Conservation (phyloP, 257 asterid genomes). For the Petrea volubilis region DNA sequence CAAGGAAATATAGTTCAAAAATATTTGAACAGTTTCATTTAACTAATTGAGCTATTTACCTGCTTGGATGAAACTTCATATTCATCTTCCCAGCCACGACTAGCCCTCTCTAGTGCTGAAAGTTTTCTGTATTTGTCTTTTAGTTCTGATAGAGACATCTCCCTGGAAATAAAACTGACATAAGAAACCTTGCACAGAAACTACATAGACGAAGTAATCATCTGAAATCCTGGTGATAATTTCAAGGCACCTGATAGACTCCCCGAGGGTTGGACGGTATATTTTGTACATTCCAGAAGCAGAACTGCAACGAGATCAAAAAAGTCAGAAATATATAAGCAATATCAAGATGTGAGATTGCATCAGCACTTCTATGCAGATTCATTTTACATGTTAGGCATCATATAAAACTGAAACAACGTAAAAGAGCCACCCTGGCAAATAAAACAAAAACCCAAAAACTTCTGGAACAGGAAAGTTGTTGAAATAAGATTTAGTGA, state of each 20-base stretch:
- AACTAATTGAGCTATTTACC: constrained; percentile 39
- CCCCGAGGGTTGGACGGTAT: constrained; percentile 91
- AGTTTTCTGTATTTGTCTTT: constrained; percentile 83
- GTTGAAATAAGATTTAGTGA: not conserved
- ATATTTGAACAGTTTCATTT: not conserved
- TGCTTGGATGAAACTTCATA: constrained; percentile 80
- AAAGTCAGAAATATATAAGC: constrained; percentile 18
- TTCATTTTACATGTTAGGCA: constrained; percentile 1
- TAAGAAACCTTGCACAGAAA: constrained; percentile 20
- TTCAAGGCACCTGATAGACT: constrained; percentile 71
- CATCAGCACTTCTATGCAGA: constrained; percentile 2
- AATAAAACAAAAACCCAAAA: not conserved
- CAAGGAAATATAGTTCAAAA: too few species aligned
- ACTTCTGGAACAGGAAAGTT: not conserved
- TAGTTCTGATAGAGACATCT: constrained; percentile 81
- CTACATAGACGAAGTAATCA: constrained; percentile 19
- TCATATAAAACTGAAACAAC: constrained; percentile 1
- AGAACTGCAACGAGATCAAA: constrained; percentile 54
- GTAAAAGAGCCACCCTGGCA: not conserved
- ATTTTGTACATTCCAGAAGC: constrained; percentile 75
- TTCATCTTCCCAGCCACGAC: constrained; percentile 84
- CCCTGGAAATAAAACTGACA: constrained; percentile 59
- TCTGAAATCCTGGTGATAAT: constrained; percentile 18
- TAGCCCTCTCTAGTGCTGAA: constrained; percentile 68
- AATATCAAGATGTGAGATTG: constrained; percentile 5